Conservation (phyloP, 257 asterid genomes). For the Przewalskia tangutica region DNA sequence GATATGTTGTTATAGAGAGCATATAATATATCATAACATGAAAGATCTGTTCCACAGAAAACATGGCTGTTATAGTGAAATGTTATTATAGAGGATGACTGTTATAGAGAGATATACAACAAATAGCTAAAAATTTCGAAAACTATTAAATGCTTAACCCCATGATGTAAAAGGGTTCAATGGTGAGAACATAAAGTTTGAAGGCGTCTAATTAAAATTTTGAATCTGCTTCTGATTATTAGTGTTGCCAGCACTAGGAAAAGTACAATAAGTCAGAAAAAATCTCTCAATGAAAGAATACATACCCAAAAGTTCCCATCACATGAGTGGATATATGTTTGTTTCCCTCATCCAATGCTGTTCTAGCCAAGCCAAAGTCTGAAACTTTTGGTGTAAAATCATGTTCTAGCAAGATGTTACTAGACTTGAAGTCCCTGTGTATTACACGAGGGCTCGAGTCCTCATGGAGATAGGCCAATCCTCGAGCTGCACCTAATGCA, state of each 20-base stretch:
- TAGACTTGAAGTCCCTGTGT: constrained; percentile 91
- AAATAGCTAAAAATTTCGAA: background rate
- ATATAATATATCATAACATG: no score
- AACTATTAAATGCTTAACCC: background rate
- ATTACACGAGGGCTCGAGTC: constrained; percentile 96
- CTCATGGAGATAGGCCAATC: constrained; percentile 87
- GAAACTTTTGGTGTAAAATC: constrained; percentile 89
- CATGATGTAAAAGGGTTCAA: background rate
- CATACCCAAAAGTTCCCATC: constrained; percentile 97
- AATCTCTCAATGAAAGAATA: background rate
- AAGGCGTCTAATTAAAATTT: background rate
- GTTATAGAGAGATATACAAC: background rate
- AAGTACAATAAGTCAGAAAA: background rate
- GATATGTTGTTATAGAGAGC: no score
- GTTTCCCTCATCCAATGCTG: constrained; percentile 70
- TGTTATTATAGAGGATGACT: no score
- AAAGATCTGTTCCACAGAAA: no score
- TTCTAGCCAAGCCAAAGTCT: constrained; percentile 88
- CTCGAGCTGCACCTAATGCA: constrained; percentile 87
- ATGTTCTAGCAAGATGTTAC: constrained; percentile 76
- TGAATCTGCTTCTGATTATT: background rate
- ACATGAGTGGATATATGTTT: constrained; percentile 79
- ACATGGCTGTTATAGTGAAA: no score
- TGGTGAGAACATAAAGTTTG: background rate
- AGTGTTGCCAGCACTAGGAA: background rate